A percentile compares a stretch with the other conserved stretches of the same genome.
Evolutionary conservation across 139 green algal genomes (phyloP).

Genomic region (Chlamydomonas eustigma): DNA sequence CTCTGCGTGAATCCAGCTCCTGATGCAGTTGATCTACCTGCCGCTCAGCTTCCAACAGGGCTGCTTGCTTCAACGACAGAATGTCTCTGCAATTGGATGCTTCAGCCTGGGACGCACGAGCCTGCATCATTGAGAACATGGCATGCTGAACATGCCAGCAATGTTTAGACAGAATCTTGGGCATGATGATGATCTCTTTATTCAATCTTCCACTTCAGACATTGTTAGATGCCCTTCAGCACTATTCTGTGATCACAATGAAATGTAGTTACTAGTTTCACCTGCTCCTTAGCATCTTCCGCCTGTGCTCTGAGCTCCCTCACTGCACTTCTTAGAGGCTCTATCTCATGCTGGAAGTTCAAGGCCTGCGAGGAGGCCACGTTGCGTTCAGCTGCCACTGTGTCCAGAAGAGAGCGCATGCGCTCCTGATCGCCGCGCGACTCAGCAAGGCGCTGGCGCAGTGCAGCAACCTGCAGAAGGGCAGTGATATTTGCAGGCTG

Average conservation of each 20-base stretch:
- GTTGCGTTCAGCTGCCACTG: conserved; percentile 20
- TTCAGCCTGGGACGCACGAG: background rate
- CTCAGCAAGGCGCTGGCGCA: conserved; percentile 29
- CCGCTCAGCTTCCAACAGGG: background rate
- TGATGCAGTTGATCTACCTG: background rate
- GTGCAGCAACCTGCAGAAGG: conserved; percentile 15
- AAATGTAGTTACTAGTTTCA: too few relatives aligned
- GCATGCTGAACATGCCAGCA: too few relatives aligned
- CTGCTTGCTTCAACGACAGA: background rate
- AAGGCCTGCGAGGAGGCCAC: conserved; percentile 7
- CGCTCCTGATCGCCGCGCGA: conserved; percentile 22
- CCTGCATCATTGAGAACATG: too few relatives aligned
- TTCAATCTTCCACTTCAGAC: too few relatives aligned
- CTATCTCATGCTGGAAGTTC: background rate
- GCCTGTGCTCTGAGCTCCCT: background rate
- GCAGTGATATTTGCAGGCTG: background rate
- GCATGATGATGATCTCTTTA: too few relatives aligned
- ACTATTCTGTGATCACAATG: too few relatives aligned
- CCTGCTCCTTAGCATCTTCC: background rate
- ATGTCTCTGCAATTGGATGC: background rate
- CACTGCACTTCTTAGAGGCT: background rate
- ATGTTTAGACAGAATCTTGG: too few relatives aligned
- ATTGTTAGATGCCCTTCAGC: too few relatives aligned
- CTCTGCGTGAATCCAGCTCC: background rate
- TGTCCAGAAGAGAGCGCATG: conserved; percentile 14